Conservation (phyloP, 108 stramenopile species). For the Nitzschia palea region DNA sequence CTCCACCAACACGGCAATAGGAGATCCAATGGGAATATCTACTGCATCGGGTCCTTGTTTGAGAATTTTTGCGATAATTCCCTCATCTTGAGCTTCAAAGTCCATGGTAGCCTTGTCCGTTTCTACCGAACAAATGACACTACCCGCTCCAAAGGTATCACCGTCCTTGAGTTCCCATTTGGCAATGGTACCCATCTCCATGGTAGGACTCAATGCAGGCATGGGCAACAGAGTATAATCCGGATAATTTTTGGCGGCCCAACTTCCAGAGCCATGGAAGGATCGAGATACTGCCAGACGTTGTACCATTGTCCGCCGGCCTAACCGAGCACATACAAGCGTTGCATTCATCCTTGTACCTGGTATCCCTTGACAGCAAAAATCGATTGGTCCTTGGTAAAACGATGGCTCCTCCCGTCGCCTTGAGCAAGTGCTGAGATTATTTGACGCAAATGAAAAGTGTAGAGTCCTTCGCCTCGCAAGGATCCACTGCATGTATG, state of each 20-base stretch:
- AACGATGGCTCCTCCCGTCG: too few relatives aligned
- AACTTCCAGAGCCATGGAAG: not conserved
- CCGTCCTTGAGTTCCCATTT: conserved; percentile 87
- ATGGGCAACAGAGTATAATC: conserved; percentile 64
- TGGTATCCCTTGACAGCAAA: too few relatives aligned
- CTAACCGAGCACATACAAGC: too few relatives aligned
- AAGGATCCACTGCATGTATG: too few relatives aligned
- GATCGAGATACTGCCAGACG: not conserved
- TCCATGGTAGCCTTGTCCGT: conserved; percentile 99
- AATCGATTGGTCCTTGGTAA: too few relatives aligned
- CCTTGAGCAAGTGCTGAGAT: too few relatives aligned
- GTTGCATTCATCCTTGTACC: too few relatives aligned
- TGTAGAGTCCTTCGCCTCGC: too few relatives aligned
- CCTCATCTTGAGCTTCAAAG: conserved; percentile 98
- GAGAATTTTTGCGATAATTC: conserved; percentile 94
- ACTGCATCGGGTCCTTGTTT: conserved; percentile 62
- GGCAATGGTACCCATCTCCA: conserved; percentile 90
- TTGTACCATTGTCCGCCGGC: too few relatives aligned
- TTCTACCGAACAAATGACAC: conserved; percentile 92
- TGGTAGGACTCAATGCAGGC: conserved; percentile 97
- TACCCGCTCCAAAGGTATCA: conserved; percentile 83
- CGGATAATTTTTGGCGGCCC: conserved; percentile 44
- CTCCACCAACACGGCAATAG: conserved; percentile 92
- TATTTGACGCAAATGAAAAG: too few relatives aligned
- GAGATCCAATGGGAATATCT: conserved; percentile 88